Conservation (phyloP, 2,329 filamentous ascomycete genomes). For the Xylariaceae sp. region DNA sequence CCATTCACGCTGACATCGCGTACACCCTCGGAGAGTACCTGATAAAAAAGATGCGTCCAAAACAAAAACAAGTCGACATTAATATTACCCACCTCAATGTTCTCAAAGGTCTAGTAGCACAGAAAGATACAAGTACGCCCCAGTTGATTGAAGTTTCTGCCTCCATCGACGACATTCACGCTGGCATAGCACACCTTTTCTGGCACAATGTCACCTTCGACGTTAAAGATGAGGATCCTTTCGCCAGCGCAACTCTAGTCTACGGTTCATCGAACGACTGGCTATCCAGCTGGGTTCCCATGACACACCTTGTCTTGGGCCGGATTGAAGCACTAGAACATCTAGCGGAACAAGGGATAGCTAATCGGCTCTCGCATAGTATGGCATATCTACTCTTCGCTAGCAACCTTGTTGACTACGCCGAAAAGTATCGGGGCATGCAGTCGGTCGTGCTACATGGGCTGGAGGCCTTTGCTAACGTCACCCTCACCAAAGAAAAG, state of each 20-base stretch:
- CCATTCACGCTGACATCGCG: conserved; percentile 60
- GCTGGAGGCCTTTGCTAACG: conserved; percentile 31
- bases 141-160: conserved; percentile 32
- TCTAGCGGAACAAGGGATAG: conserved; percentile 52
- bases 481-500: conserved; percentile 29
- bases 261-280: conserved; percentile 50
- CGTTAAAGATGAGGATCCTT: conserved; percentile 31
- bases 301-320: conserved; percentile 53
- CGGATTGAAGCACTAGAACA: conserved; percentile 42
- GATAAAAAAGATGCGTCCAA: conserved; percentile 47
- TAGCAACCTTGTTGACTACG: conserved; percentile 36
- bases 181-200: conserved; percentile 41
- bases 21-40: conserved; percentile 60
- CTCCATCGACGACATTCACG: conserved; percentile 40
- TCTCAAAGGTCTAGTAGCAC: conserved; percentile 31
- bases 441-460: conserved; percentile 36
- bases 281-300: conserved; percentile 52
- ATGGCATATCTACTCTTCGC: conserved; percentile 57
- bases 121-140: conserved; percentile 26
- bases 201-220: conserved; percentile 36
- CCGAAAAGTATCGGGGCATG: conserved; percentile 36
- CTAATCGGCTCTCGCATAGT: conserved; percentile 56
- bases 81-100: conserved; percentile 38
- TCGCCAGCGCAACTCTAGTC: conserved; percentile 48
- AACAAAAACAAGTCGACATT: conserved; percentile 35